Base-by-base conservation (phyloP, 2,329 filamentous ascomycete species). In the Gyromitra esculenta region DNA sequence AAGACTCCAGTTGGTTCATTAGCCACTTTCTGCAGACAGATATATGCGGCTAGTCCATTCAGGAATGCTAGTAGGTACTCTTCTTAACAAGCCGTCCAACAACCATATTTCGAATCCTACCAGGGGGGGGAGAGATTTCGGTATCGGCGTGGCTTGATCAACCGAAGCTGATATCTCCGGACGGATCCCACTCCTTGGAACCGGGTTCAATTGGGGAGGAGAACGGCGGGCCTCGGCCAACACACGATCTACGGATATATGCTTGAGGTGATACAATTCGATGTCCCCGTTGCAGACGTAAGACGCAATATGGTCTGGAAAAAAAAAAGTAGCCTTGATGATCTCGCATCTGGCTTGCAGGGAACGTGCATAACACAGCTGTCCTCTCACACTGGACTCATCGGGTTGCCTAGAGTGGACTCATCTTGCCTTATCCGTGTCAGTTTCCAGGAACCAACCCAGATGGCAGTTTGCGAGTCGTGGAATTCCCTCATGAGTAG, bases 201-300 rank as follows among this genome's bases (percentile, higher is more conserved):
- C 72, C 52, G 48, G 65, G 50, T 70, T 52, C 25, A 31, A 64
- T 73, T 73, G 52, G 70, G 48, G 70, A 31, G 25, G 25, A 4
- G 25, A 31, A 31, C 25, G 25, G 25, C 25, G 25, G 25, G 21
- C 43, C 15, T 65, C 18, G 68, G 68, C 65, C 72, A 75, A 71
- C 72, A 75, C 72, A 75, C 66, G 66, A 75, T 69, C 59, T 60
- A 64, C 59, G 72, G 71, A 57, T 74, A 68, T 68, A 56, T 21
- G 21, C 71, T 65, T 60, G 52, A 43, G 43, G 35, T 41, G 35
- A 21, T 54, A 60, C 41, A 56, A 56, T 57, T 64, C 45, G 50
- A 71, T 56, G 68, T 62, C 25, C 2, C 25, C 25, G 57, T 41
- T 63, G 39, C 50, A 64, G 60, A 57, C 50, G 35, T 41, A 73